Conservation (phyloP, 805 yeast genomes). For the Candida montana region DNA sequence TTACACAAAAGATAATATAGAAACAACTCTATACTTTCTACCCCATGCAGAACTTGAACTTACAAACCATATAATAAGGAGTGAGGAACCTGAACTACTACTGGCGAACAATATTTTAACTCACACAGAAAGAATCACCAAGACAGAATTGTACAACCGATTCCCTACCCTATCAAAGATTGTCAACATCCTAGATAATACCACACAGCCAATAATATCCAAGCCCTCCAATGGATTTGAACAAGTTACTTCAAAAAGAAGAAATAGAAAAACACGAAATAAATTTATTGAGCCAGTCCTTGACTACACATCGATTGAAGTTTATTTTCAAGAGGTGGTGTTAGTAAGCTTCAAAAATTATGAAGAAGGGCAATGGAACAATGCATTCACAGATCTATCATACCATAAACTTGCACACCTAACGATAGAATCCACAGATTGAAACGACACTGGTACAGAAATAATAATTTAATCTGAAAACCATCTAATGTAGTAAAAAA, state of each 20-base stretch:
- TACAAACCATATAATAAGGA: constrained; percentile 36
- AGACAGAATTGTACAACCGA: constrained; percentile 34
- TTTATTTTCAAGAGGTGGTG: constrained; percentile 29
- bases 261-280: constrained; percentile 21
- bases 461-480: too few species aligned
- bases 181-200: constrained; percentile 14
- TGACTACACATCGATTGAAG: constrained; percentile 26
- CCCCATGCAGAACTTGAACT: constrained; percentile 71
- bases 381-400: constrained; percentile 49
- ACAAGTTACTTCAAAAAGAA: constrained; percentile 14
- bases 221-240: constrained; percentile 20
- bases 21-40: constrained; percentile 45
- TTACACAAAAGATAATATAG: constrained; percentile 2
- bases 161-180: constrained; percentile 42
- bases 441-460: too few species aligned
- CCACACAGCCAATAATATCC: constrained; percentile 5
- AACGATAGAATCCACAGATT: too few species aligned
- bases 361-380: constrained; percentile 40
- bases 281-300: constrained; percentile 26
- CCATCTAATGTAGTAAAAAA: too few species aligned
- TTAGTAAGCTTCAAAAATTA: constrained; percentile 21
- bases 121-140: constrained; percentile 50
- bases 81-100: constrained; percentile 32
- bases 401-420: constrained; percentile 29
- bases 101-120: constrained; percentile 48